phyloP scores from a whole-genome alignment of 2,329 filamentous ascomycete species.

The Neurospora crassa region DNA sequence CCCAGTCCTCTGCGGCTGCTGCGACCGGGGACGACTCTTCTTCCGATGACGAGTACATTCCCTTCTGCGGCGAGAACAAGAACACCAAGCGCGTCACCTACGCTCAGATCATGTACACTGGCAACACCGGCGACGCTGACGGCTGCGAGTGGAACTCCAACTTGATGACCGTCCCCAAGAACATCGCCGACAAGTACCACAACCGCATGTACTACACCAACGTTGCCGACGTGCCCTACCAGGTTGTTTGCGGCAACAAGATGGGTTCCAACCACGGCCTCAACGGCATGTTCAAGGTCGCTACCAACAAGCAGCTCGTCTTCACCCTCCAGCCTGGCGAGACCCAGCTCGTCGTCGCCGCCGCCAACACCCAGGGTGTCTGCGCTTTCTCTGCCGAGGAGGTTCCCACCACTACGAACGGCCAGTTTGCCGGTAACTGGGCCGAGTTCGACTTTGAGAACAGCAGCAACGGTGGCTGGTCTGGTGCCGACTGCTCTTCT shows the following conservation, averaged over 20 bases:
- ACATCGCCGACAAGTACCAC: constrained; percentile 30
- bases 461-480: constrained; percentile 36
- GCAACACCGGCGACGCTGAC: constrained; percentile 33
- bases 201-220: constrained; percentile 34
- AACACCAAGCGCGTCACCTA: constrained; percentile 36
- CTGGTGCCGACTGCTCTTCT: constrained; percentile 40
- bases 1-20: constrained; percentile 1
- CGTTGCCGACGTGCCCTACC: constrained; percentile 19
- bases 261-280: constrained; percentile 34
- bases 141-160: constrained; percentile 38
- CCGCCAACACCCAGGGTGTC: constrained; percentile 38
- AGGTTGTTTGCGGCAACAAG: constrained; percentile 43
- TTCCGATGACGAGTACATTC: constrained; percentile 11
- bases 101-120: constrained; percentile 35
- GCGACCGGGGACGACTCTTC: constrained; percentile 12
- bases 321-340: constrained; percentile 31
- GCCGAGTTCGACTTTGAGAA: constrained; percentile 40
- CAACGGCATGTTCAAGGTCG: constrained; percentile 35
- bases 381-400: constrained; percentile 31
- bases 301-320: constrained; percentile 25
- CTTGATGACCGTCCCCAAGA: constrained; percentile 33
- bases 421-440: constrained; percentile 37
- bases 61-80: constrained; percentile 24
- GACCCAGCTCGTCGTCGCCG: constrained; percentile 33
- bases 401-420: constrained; percentile 26